These are phyloP conservation scores for Neoascochyta sp. DNA, from an alignment of 2,329 filamentous ascomycete genomes.

Conservation along the genomic window DNA sequence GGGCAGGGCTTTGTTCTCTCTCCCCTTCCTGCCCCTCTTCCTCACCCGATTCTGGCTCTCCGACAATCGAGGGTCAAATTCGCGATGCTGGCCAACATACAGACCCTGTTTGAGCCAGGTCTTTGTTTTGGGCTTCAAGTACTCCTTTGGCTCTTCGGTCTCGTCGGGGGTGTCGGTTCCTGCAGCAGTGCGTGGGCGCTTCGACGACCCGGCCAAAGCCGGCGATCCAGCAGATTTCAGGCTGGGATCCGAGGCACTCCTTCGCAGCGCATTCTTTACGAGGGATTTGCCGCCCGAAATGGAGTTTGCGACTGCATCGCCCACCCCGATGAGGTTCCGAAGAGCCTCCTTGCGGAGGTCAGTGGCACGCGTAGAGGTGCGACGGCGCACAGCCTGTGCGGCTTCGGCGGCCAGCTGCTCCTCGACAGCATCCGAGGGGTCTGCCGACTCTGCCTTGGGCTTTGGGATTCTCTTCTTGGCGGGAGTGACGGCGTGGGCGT, in stretches of 20 bases:
- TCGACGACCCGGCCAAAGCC: slow-evolving; percentile 13
- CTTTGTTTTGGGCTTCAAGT: slow-evolving; percentile 53
- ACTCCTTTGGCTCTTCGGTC: slow-evolving; percentile 14
- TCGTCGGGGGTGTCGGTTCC: slow-evolving; percentile 13
- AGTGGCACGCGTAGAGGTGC: slow-evolving; percentile 29
- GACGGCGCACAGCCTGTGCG: slow-evolving; percentile 32
- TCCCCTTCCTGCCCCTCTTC: slow-evolving; percentile 28
- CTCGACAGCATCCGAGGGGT: slow-evolving; percentile 23
- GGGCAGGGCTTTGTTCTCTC: slow-evolving; percentile 60
- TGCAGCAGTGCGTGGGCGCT: slow-evolving; percentile 21
- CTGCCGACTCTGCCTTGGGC: slow-evolving; percentile 9
- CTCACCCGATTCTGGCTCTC: slow-evolving; percentile 45
- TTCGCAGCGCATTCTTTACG: slow-evolving; percentile 26
- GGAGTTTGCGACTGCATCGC: slow-evolving; percentile 26
- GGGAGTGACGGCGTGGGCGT: slow-evolving; percentile 11
- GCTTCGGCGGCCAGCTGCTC: slow-evolving; percentile 32
- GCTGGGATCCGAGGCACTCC: slow-evolving; percentile 25
- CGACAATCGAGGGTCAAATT: slow-evolving; percentile 42
- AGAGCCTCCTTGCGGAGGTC: slow-evolving; percentile 35
- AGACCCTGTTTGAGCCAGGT: slow-evolving; percentile 78
- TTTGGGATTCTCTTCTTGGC: slow-evolving; percentile 19
- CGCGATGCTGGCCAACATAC: slow-evolving; percentile 72
- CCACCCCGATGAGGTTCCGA: slow-evolving; percentile 28
- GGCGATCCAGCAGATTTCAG: slow-evolving; percentile 14
- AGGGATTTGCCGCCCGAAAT: slow-evolving; percentile 39